A percentile compares a stretch with the other conserved stretches of the same genome.
These are phyloP conservation scores for Ramichloridium luteum DNA, from an alignment of 2,329 filamentous ascomycete species.

Conservation along the genomic window DNA sequence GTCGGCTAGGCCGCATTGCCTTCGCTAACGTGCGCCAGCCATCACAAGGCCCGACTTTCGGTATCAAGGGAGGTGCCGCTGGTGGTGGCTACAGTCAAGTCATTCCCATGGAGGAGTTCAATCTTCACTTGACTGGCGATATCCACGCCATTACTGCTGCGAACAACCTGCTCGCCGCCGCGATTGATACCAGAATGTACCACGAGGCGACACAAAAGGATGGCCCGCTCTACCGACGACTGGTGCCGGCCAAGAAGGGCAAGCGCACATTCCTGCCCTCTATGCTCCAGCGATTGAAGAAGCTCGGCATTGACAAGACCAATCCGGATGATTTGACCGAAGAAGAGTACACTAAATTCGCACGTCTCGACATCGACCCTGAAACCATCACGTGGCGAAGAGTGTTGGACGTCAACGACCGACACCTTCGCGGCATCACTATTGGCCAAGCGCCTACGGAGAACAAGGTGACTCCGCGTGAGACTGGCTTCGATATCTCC, in stretches of 20 bases:
- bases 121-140: constrained; percentile 91
- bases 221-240: constrained; percentile 68
- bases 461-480: constrained; percentile 64
- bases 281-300: constrained; percentile 88
- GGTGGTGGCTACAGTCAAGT: constrained; percentile 98
- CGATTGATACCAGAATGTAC: constrained; percentile 96
- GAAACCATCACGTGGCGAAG: constrained; percentile 95
- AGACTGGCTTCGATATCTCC: constrained; percentile 95
- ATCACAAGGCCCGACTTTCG: constrained; percentile 93
- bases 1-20: constrained; percentile 71
- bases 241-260: constrained; percentile 84
- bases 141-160: constrained; percentile 95
- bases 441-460: constrained; percentile 82
- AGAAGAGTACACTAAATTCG: constrained; percentile 79
- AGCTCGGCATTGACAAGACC: constrained; percentile 91
- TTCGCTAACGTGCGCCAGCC: constrained; percentile 97
- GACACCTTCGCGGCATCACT: constrained; percentile 79
- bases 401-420: constrained; percentile 93
- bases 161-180: constrained; percentile 91
- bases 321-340: constrained; percentile 80
- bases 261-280: constrained; percentile 75
- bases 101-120: constrained; percentile 99
- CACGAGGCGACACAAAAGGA: constrained; percentile 95
- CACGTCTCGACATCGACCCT: constrained; percentile 90
- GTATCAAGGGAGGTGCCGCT: constrained; percentile 95